A percentile compares a stretch with the other conserved stretches of the same genome.
Conservation (phyloP, 176 grass and related monocot genomes). For the Typha latifolia region DNA sequence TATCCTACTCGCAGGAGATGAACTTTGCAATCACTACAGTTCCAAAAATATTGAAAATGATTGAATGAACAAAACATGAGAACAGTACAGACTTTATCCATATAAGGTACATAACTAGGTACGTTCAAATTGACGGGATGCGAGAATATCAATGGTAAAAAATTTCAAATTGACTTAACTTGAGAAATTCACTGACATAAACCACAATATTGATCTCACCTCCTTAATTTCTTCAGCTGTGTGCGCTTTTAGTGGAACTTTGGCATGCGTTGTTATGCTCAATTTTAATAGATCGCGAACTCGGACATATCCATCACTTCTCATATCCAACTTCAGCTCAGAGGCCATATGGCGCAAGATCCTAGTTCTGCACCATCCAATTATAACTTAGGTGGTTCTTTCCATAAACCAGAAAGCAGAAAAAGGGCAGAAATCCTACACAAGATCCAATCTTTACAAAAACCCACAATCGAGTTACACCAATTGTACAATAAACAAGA, state of each 20-base stretch:
- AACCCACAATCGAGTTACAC: background rate
- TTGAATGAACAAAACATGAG: too few species aligned
- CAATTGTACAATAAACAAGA: background rate
- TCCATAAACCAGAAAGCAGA: background rate
- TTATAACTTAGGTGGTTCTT: background rate
- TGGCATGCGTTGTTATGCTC: conserved; percentile 48
- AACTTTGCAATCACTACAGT: too few species aligned
- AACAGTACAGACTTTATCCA: too few species aligned
- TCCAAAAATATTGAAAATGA: too few species aligned
- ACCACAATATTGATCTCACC: conserved; percentile 22
- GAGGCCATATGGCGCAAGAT: conserved; percentile 80
- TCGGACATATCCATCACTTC: conserved; percentile 66
- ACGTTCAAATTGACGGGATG: too few species aligned
- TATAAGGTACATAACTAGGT: too few species aligned
- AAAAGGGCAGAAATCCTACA: background rate
- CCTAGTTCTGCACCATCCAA: conserved; percentile 37
- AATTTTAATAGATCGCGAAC: conserved; percentile 60
- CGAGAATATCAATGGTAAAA: too few species aligned
- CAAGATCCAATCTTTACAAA: background rate
- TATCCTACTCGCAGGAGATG: too few species aligned
- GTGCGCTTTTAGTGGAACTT: conserved; percentile 66
- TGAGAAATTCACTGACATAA: too few species aligned
- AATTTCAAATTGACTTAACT: too few species aligned
- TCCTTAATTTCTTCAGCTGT: conserved; percentile 69
- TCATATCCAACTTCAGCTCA: conserved; percentile 66